These are phyloP conservation scores for Trypanosoma lewisi DNA, from an alignment of 208 protist genomes.

Conservation along the genomic window DNA sequence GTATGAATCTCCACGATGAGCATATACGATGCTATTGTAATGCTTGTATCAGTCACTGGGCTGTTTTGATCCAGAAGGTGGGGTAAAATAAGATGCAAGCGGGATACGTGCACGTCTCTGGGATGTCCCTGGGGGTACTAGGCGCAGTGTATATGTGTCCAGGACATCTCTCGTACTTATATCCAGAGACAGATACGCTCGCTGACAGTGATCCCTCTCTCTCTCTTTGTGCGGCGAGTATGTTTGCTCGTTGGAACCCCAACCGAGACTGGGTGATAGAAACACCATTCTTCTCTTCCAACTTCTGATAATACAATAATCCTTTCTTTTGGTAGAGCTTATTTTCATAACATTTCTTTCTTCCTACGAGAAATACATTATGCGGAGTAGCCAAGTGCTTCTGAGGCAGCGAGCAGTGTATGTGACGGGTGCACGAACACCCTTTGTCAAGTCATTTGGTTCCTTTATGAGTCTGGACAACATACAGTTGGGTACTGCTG, in stretches of 20 bases:
- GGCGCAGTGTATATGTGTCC: background rate
- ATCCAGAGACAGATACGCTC: background rate
- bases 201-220: background rate
- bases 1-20: no score
- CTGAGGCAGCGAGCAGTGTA: slow-evolving; percentile 52
- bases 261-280: background rate
- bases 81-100: background rate
- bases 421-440: slow-evolving; percentile 63
- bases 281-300: background rate
- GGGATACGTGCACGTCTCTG: background rate
- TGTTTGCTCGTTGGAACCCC: background rate
- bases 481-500: slow-evolving; percentile 48
- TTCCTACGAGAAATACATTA: slow-evolving; percentile 7
- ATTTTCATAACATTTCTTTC: background rate
- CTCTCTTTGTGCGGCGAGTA: background rate
- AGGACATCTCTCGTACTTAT: background rate
- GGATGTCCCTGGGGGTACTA: background rate
- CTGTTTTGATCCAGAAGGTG: background rate
- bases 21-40: background rate
- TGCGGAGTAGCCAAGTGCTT: slow-evolving; percentile 26
- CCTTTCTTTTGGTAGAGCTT: background rate
- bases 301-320: background rate
- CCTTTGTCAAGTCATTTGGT: slow-evolving; percentile 78
- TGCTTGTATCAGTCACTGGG: background rate
- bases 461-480: slow-evolving; percentile 62